Evolutionary conservation across 495 filamentous ascomycete genomes (phyloP).

Genomic region (Penicillium chermesinum): DNA sequence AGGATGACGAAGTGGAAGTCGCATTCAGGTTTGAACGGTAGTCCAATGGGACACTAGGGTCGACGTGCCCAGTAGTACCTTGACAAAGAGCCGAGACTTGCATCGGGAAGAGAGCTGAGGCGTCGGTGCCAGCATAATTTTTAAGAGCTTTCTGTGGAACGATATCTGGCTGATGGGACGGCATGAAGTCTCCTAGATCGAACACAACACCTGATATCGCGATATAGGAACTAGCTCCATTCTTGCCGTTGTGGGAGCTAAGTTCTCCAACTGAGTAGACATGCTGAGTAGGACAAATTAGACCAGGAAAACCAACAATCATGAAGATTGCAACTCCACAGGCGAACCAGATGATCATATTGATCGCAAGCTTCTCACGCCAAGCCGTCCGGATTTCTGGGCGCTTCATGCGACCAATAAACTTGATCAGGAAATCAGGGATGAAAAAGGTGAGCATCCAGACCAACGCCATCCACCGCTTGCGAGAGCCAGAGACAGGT

Average conservation of each 20-base stretch:
- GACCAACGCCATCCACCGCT: constrained; percentile 88
- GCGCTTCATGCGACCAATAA: constrained; percentile 78
- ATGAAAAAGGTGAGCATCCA: constrained; percentile 81
- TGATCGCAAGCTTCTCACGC: constrained; percentile 98
- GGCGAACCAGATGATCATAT: constrained; percentile 90
- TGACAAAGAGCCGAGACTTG: constrained; percentile 91
- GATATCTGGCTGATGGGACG: constrained; percentile 74
- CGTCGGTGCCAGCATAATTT: constrained; percentile 81
- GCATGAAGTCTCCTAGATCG: constrained; percentile 68
- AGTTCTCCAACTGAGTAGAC: constrained; percentile 81
- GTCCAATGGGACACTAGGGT: constrained; percentile 70
- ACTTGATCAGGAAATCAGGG: constrained; percentile 77
- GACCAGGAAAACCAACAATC: constrained; percentile 74
- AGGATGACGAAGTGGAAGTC: constrained; percentile 55
- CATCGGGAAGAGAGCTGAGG: constrained; percentile 83
- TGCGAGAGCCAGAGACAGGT: constrained; percentile 71
- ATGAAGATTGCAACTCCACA: constrained; percentile 82
- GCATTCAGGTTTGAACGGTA: constrained; percentile 70
- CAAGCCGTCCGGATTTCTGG: constrained; percentile 92
- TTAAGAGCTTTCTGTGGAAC: constrained; percentile 61
- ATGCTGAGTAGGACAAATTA: constrained; percentile 88
- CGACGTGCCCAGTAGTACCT: constrained; percentile 61
- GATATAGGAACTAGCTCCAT: constrained; percentile 57
- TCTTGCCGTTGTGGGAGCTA: constrained; percentile 65
- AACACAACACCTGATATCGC: constrained; percentile 88